Evolutionary conservation across 2,329 filamentous ascomycete genomes (phyloP).

Genomic region (Pestalotiopsis sp.): DNA sequence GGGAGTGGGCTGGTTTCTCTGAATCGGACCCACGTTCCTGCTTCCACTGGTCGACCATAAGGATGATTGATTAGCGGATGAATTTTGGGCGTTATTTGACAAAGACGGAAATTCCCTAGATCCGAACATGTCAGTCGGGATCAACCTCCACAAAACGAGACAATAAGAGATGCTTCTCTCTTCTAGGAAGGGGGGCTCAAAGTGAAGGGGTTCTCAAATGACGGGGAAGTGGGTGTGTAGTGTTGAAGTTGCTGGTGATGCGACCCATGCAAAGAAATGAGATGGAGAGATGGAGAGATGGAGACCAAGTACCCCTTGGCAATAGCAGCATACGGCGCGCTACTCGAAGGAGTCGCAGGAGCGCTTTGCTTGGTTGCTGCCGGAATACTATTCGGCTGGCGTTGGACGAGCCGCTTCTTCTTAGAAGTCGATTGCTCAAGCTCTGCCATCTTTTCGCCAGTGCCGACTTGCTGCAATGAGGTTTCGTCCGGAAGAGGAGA

Average conservation of each 20-base stretch:
- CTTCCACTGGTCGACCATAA: slow-evolving; percentile 55
- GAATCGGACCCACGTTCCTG: slow-evolving; percentile 48
- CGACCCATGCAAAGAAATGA: not conserved
- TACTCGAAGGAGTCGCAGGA: slow-evolving; percentile 4
- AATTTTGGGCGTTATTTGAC: slow-evolving; percentile 59
- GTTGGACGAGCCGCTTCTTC: slow-evolving; percentile 7
- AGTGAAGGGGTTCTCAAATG: not conserved
- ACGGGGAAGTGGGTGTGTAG: not conserved
- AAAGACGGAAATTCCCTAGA: slow-evolving; percentile 65
- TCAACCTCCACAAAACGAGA: not conserved
- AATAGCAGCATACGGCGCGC: slow-evolving; percentile 23
- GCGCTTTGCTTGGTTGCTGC: not conserved
- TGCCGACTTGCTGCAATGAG: not conserved
- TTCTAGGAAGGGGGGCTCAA: too few relatives aligned
- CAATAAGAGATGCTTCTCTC: not conserved
- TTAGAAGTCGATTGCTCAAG: not conserved
- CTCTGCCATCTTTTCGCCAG: not conserved
- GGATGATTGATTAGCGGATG: slow-evolving; percentile 47
- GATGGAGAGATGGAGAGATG: not conserved
- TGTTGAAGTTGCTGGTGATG: not conserved
- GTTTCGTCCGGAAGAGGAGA: not conserved
- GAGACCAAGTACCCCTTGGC: slow-evolving; percentile 24
- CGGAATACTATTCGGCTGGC: not conserved
- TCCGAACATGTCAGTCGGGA: slow-evolving; percentile 23
- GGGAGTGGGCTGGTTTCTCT: slow-evolving; percentile 53